These are phyloP conservation scores for Eustoma russellianum DNA, from an alignment of 257 asterid genomes.

Conservation along the genomic window DNA sequence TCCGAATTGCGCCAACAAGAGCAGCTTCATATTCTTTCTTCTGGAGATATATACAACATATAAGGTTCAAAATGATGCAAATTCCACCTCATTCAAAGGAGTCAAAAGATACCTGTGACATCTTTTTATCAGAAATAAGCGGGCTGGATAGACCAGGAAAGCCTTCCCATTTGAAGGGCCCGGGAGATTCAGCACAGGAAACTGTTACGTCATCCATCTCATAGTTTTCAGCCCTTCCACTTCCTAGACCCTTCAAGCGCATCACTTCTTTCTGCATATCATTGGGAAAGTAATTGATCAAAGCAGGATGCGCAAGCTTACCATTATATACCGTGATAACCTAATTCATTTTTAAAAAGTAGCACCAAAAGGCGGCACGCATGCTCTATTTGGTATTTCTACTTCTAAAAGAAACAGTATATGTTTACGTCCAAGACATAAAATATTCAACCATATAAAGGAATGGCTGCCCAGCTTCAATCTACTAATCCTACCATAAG, in stretches of 20 bases:
- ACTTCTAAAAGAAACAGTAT: too few species aligned
- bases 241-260: constrained; percentile 47
- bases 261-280: constrained; percentile 61
- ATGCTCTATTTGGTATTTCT: too few species aligned
- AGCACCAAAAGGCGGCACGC: too few species aligned
- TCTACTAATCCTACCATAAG: too few species aligned
- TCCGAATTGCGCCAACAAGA: constrained; percentile 83
- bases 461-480: too few species aligned
- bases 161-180: constrained; percentile 76
- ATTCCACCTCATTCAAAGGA: constrained; percentile 12
- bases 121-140: constrained; percentile 54
- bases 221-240: constrained; percentile 63
- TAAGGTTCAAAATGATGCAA: constrained; percentile 13
- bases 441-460: too few species aligned
- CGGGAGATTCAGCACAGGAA: constrained; percentile 61
- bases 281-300: constrained; percentile 3
- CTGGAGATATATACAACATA: constrained; percentile 32
- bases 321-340: too few species aligned
- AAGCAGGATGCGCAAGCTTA: background rate
- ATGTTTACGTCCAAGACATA: too few species aligned
- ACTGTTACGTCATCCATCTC: constrained; percentile 40
- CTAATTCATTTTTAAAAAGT: too few species aligned
- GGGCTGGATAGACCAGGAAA: constrained; percentile 70
- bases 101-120: constrained; percentile 43
- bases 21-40: constrained; percentile 90